Conservation (phyloP, 1,139 yeast species). For the Scheffersomyces illinoinensis region DNA sequence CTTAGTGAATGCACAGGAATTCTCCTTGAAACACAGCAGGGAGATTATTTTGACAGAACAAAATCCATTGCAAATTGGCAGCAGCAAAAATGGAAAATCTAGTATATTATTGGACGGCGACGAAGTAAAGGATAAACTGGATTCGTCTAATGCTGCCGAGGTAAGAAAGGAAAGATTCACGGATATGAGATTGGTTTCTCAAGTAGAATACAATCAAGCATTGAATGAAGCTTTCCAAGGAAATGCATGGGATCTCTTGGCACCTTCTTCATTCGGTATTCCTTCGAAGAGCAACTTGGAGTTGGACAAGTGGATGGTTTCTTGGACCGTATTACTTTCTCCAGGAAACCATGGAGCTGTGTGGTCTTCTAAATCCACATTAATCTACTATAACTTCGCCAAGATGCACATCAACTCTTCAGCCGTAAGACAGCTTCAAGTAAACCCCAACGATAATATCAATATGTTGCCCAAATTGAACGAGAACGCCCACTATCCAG, state of each 20-base stretch:
- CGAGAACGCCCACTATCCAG: constrained; percentile 12
- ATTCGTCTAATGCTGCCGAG: background rate
- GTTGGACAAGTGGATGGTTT: constrained; percentile 77
- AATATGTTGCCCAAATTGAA: constrained; percentile 41
- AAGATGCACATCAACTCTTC: constrained; percentile 70
- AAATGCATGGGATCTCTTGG: constrained; percentile 61
- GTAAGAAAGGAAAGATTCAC: constrained; percentile 27
- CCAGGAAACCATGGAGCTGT: constrained; percentile 61
- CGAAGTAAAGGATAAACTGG: background rate
- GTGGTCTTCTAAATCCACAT: constrained; percentile 72
- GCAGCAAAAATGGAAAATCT: background rate
- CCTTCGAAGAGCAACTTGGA: constrained; percentile 70
- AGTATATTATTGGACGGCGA: constrained; percentile 1
- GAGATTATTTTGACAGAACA: constrained; percentile 25
- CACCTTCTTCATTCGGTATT: constrained; percentile 63
- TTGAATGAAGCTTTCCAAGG: constrained; percentile 59
- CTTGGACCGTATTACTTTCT: constrained; percentile 71
- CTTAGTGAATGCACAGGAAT: constrained; percentile 49
- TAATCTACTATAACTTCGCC: constrained; percentile 72
- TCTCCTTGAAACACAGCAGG: constrained; percentile 41
- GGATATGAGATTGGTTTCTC: constrained; percentile 66
- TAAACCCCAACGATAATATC: constrained; percentile 27
- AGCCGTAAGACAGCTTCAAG: constrained; percentile 50
- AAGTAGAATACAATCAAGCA: constrained; percentile 72
- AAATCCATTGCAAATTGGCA: constrained; percentile 4